Conservation (phyloP, 495 filamentous ascomycete genomes). For the Neurospora terricola region DNA sequence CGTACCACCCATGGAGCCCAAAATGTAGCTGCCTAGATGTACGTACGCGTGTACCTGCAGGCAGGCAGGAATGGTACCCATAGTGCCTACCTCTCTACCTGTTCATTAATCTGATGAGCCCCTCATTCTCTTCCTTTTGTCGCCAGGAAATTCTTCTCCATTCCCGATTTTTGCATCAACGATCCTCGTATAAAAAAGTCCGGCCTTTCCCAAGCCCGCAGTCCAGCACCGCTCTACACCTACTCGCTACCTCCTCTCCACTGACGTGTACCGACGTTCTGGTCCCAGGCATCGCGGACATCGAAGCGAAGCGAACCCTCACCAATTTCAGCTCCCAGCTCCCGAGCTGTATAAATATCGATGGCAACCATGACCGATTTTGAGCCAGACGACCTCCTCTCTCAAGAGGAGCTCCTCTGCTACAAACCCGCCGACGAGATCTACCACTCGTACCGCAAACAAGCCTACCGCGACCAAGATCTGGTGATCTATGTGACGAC, state of each 20-base stretch:
- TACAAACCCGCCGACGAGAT: not conserved
- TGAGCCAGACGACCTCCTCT: not conserved
- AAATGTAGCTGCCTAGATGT: not conserved
- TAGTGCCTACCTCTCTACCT: not conserved
- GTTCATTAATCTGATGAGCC: not conserved
- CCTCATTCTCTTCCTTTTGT: not conserved
- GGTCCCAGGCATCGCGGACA: not conserved
- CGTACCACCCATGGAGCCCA: not conserved
- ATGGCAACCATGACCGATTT: not conserved
- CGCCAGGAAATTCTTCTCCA: not conserved
- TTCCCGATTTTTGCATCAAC: not conserved
- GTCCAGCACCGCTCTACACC: not conserved
- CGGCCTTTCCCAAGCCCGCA: not conserved
- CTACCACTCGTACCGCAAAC: not conserved
- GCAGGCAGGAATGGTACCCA: not conserved
- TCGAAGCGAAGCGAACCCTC: not conserved
- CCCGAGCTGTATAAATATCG: not conserved
- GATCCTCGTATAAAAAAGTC: not conserved
- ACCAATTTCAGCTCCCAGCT: not conserved
- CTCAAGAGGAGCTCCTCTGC: not conserved
- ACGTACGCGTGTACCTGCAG: not conserved
- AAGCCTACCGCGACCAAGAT: not conserved
- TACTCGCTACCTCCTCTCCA: not conserved
- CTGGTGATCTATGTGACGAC: not conserved
- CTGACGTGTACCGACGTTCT: not conserved